Evolutionary conservation across 192 early-diverging fungal species (phyloP).

Genomic region (Umbelopsis isabellina): DNA sequence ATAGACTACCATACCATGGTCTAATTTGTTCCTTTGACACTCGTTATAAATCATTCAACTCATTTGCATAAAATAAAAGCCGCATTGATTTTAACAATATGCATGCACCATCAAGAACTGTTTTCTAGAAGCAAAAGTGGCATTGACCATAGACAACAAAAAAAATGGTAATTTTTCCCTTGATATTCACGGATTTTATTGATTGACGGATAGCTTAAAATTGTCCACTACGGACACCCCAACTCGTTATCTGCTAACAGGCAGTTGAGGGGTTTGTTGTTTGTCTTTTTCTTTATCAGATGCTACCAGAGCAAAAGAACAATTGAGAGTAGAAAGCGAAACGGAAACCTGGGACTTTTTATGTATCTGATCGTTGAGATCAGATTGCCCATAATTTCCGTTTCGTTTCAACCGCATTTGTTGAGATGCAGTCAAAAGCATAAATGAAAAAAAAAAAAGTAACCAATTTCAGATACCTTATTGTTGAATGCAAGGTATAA

Average conservation of each 20-base stretch:
- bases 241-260: conserved; percentile 6
- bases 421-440: conserved; percentile 21
- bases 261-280: neutral
- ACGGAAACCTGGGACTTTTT: conserved; percentile 16
- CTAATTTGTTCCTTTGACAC: neutral
- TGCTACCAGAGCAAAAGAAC: neutral
- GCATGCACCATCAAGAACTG: too few species aligned
- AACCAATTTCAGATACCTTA: neutral
- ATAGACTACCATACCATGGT: neutral
- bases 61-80: too few species aligned
- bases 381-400: conserved; percentile 16
- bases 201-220: neutral
- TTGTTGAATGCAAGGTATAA: conserved; percentile 14
- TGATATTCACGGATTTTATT: neutral
- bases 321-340: conserved; percentile 7
- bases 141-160: too few species aligned
- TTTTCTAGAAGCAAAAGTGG: too few species aligned
- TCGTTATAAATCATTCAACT: too few species aligned
- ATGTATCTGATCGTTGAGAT: conserved; percentile 22
- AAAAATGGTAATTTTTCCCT: neutral
- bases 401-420: conserved; percentile 22
- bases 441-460: neutral
- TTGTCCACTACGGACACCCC: conserved; percentile 17
- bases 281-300: neutral
- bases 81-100: too few species aligned